A percentile compares a stretch with the other conserved stretches of the same genome.
These are phyloP conservation scores for Colletotrichum scovillei DNA, from an alignment of 2,329 filamentous ascomycete genomes.

Conservation along the genomic window DNA sequence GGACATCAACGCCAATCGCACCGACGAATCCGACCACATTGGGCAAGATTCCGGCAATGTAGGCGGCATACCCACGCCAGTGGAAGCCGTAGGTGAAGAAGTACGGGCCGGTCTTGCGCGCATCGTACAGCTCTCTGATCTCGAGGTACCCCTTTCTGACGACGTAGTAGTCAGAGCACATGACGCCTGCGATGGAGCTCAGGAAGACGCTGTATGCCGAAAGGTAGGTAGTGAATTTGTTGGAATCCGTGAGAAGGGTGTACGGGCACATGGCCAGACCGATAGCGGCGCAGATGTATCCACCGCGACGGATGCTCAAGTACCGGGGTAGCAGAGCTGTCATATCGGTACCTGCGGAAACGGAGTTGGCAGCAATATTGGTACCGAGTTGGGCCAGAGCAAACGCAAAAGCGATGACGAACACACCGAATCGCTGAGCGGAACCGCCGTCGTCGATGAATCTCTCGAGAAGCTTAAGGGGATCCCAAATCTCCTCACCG, in stretches of 20 bases:
- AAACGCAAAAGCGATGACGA: slow-evolving; percentile 77
- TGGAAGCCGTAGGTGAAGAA: slow-evolving; percentile 80
- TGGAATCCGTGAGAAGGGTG: slow-evolving; percentile 79
- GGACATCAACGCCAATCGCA: slow-evolving; percentile 78
- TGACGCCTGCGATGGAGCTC: slow-evolving; percentile 93
- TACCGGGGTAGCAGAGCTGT: slow-evolving; percentile 83
- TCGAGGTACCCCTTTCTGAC: slow-evolving; percentile 86
- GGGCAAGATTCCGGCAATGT: slow-evolving; percentile 85
- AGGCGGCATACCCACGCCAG: slow-evolving; percentile 86
- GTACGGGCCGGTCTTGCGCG: slow-evolving; percentile 74
- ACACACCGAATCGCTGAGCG: slow-evolving; percentile 78
- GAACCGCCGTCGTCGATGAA: slow-evolving; percentile 78
- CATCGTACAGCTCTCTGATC: slow-evolving; percentile 82
- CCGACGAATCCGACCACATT: slow-evolving; percentile 94
- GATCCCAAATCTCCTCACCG: slow-evolving; percentile 76
- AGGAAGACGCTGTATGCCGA: slow-evolving; percentile 94
- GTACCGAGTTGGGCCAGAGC: slow-evolving; percentile 85
- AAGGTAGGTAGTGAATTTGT: slow-evolving; percentile 91
- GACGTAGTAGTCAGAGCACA: slow-evolving; percentile 87
- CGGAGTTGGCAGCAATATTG: slow-evolving; percentile 88
- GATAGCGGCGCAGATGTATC: slow-evolving; percentile 84
- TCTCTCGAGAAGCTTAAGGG: slow-evolving; percentile 71
- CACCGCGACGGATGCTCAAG: slow-evolving; percentile 86
- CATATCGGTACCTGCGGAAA: slow-evolving; percentile 86
- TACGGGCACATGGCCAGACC: slow-evolving; percentile 90